Base-by-base conservation (phyloP, 2,329 filamentous ascomycete species). In the Colletotrichum orbiculare region DNA sequence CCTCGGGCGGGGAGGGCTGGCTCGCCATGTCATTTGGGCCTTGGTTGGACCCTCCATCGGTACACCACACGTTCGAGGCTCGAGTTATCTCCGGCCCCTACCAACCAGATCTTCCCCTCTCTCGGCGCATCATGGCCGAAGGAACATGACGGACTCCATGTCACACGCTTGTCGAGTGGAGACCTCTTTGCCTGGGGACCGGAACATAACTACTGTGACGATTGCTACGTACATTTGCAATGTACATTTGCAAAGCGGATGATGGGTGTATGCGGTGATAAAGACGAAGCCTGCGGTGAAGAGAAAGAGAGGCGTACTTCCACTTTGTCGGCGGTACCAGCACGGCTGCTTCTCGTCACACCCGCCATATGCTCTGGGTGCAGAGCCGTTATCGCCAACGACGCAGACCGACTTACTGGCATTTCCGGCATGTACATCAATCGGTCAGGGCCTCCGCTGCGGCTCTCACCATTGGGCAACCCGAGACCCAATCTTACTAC, bases 361-460 rank as follows among this genome's bases (percentile, higher is more conserved):
- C 63, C 52, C 52, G 56, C 42, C 54, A 49, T 39, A 11, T 34
- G 46, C 47, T 61, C 45, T 15, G 39, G 46, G 62, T 65, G 62
- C 58, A 62, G 62, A 62, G 62, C 62, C 62, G 46, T 64, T 33
- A 50, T 54, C 45, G 34, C 58, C 62, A 55, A 61, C 61, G 38
- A 37, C 45, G 48, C 48, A 55, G 49, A 49, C 62, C 46, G 45
- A 50, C 37, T 47, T 46, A 41, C 50, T 55, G 54, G 61, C 57
- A 15, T 13, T 35, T 62, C 52, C 52, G 58, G 58, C 58, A 56
- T 58, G 35, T 41, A 47, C 46, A 56, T 41, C 34, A 38, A 11
- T 35, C 42, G 62, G 47, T 42, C 46, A 53, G 53, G 45, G 52
- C 47, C 56, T 34, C 33, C 13, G 47, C 53, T 66, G 47, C 53